Base-by-base conservation (phyloP, 495 filamentous ascomycete species). In the Evernia prunastri region DNA sequence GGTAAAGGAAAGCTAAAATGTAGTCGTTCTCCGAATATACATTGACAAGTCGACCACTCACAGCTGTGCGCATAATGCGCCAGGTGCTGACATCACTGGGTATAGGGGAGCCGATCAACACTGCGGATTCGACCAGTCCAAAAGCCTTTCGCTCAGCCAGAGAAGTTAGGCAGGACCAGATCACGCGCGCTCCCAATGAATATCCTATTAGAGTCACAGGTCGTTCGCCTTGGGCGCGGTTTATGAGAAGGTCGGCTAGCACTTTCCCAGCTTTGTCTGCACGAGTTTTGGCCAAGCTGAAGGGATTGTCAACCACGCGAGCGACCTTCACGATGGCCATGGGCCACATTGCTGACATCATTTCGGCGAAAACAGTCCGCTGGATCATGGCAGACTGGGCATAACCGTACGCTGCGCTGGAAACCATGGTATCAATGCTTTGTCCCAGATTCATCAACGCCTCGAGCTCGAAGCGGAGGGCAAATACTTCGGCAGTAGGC, bases 121-220 rank as follows among this genome's bases (percentile, higher is more conserved):
- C 84, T 6, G 84, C 93, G 36, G 86, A 88, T 68, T 97, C 94
- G 17, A 98, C 80, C 5, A 97, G 70, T 0, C 94, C 94, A 73
- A 96, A 96, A 0, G 87, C 91, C 64, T 83, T 80, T 60, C 90
- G 80, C 71, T 90, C 86, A 0, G 89, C 88, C 36, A 98, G 80
- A 20, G 69, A 80, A 74, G 86, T 84, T 3, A 97, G 78, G 69
- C 92, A 97, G 25, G 84, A 82, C 68, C 89, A 97, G 51, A 97
- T 92, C 35, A 92, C 84, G 25, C 93, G 85, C 13, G 92, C 92
- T 1, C 93, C 94, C n/a, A 97, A 76, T 25, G 90, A 90, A 74
- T 92, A 97, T 1, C 94, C 94, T 58, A 97, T 80, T 10, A 98
- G 76, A 25, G 87, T 94, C 4, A 97, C 88, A 0, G 93, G 87